These are phyloP conservation scores for Starmerella geochares DNA, from an alignment of 805 yeast genomes.

Conservation along the genomic window DNA sequence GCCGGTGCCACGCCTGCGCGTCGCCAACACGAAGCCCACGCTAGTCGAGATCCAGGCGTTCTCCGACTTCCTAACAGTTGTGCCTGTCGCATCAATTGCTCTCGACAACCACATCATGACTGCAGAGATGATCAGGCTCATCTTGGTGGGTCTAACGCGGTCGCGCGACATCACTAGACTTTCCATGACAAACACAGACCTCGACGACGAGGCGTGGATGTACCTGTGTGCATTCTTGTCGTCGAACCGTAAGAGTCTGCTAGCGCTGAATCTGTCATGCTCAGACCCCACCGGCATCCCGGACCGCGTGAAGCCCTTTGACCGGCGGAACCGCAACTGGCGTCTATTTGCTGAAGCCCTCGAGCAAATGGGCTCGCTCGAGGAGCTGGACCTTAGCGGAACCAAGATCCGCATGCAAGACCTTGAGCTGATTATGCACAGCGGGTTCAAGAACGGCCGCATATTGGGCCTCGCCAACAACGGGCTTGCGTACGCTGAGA, in stretches of 20 bases:
- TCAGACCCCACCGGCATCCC: constrained; percentile 23
- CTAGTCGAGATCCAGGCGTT: constrained; percentile 78
- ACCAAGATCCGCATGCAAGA: constrained; percentile 46
- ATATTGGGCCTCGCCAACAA: constrained; percentile 72
- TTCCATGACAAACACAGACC: constrained; percentile 66
- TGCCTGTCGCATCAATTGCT: constrained; percentile 64
- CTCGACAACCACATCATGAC: constrained; percentile 72
- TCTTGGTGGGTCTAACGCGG: constrained; percentile 59
- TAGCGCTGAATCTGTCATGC: constrained; percentile 28
- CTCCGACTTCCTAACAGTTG: constrained; percentile 76
- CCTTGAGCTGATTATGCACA: constrained; percentile 44
- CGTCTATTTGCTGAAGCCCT: constrained; percentile 59
- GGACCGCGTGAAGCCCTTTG: constrained; percentile 21
- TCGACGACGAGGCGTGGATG: constrained; percentile 68
- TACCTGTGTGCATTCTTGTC: constrained; percentile 64
- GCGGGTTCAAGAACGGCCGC: constrained; percentile 48
- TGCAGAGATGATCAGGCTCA: constrained; percentile 61
- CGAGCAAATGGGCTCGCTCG: constrained; percentile 60
- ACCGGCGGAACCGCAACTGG: constrained; percentile 80
- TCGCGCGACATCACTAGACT: constrained; percentile 60
- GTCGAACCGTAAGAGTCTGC: constrained; percentile 37
- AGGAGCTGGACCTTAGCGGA: constrained; percentile 71
- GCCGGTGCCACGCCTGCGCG: constrained; percentile 60
- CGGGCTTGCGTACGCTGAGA: constrained; percentile 50
- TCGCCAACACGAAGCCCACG: constrained; percentile 83